phyloP scores from a whole-genome alignment of 345 rosid genomes.

The Eutrema japonicum region DNA sequence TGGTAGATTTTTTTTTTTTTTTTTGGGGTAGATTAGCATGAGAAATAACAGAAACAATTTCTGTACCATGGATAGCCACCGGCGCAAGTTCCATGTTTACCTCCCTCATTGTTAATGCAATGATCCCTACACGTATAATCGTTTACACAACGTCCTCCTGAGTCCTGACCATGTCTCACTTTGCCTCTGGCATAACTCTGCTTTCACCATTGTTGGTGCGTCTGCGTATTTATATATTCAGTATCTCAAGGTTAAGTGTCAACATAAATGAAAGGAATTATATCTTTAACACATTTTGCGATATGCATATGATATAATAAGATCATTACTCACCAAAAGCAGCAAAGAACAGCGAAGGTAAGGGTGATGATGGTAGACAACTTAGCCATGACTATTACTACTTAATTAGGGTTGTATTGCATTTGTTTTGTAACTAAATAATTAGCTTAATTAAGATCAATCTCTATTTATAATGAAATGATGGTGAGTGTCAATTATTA shows the following conservation, averaged over 20 bases:
- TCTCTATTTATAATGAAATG: not conserved
- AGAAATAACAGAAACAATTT: conserved; percentile 27
- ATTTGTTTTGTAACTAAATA: not conserved
- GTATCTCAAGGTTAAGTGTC: not conserved
- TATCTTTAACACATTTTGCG: not conserved
- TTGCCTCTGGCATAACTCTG: conserved; percentile 24
- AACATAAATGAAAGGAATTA: not conserved
- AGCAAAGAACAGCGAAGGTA: conserved; percentile 25
- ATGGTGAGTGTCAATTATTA: too few relatives aligned
- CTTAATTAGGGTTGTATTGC: not conserved
- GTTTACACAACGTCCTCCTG: conserved; percentile 31
- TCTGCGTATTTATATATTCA: not conserved
- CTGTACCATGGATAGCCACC: conserved; percentile 17
- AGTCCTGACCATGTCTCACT: conserved; percentile 33
- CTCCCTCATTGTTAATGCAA: conserved; percentile 43
- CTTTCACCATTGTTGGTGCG: conserved; percentile 29
- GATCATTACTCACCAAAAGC: conserved; percentile 33
- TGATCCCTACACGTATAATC: conserved; percentile 4
- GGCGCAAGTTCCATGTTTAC: conserved; percentile 32
- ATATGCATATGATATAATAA: conserved; percentile 24
- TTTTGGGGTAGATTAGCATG: not conserved
- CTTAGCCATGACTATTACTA: conserved; percentile 33
- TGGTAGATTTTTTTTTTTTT: too few relatives aligned
- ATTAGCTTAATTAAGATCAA: not conserved
- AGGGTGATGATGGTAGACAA: conserved; percentile 25